phyloP scores from a whole-genome alignment of 768 basidiomycete species.

The Hypholoma sublateritium region DNA sequence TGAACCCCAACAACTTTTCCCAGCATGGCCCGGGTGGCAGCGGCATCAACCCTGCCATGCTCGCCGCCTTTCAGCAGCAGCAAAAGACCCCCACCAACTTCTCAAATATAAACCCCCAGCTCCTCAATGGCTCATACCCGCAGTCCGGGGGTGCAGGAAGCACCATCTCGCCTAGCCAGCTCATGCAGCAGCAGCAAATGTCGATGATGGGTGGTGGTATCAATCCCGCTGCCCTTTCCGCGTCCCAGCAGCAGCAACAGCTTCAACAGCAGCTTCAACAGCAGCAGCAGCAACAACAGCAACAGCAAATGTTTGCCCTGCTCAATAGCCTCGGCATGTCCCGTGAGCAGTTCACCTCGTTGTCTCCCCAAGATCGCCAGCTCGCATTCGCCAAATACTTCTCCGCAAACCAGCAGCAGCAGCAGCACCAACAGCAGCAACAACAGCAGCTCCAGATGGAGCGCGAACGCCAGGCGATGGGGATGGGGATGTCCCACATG shows the following conservation, averaged over 20 bases:
- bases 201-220: slow-evolving; percentile 16
- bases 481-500: slow-evolving; percentile 14
- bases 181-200: slow-evolving; percentile 17
- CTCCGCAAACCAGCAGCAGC: slow-evolving; percentile 17
- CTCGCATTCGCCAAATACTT: slow-evolving; percentile 20
- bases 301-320: slow-evolving; percentile 9
- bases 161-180: slow-evolving; percentile 13
- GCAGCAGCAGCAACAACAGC: neutral
- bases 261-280: neutral
- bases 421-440: slow-evolving; percentile 13
- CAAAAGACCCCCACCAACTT: slow-evolving; percentile 5
- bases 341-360: slow-evolving; percentile 28
- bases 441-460: slow-evolving; percentile 10
- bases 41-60: slow-evolving; percentile 32
- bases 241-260: neutral
- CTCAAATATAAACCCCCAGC: slow-evolving; percentile 19
- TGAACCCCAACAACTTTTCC: neutral
- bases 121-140: slow-evolving; percentile 20
- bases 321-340: slow-evolving; percentile 26
- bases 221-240: slow-evolving; percentile 9
- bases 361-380: slow-evolving; percentile 26
- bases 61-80: slow-evolving; percentile 29
- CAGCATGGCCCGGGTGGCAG: slow-evolving; percentile 6
- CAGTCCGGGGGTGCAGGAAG: neutral
- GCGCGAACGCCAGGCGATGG: slow-evolving; percentile 7